Evolutionary conservation across 441 rosid genomes (phyloP).

Genomic region (Breynia disticha): DNA sequence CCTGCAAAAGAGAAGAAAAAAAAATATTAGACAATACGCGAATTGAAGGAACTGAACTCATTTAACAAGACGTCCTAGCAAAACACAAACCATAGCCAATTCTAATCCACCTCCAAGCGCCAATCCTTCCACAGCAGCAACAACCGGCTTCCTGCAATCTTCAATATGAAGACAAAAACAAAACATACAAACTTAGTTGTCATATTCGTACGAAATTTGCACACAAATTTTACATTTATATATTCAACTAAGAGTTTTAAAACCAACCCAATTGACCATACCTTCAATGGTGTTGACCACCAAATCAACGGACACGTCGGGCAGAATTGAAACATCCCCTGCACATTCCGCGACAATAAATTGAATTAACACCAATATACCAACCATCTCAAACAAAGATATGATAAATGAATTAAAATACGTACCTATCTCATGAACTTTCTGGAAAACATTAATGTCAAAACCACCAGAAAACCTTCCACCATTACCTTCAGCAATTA

Average conservation of each 20-base stretch:
- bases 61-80: background rate
- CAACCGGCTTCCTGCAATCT: slow-evolving; percentile 89
- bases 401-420: background rate
- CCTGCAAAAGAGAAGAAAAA: slow-evolving; percentile 32
- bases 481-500: slow-evolving; percentile 47
- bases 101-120: slow-evolving; percentile 99
- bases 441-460: slow-evolving; percentile 71
- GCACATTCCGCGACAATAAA: slow-evolving; percentile 16
- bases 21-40: background rate
- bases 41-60: background rate
- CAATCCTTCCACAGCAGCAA: slow-evolving; percentile 94
- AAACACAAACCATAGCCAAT: slow-evolving; percentile 63
- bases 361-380: background rate
- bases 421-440: slow-evolving; percentile 66
- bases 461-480: slow-evolving; percentile 93
- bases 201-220: too few relatives aligned
- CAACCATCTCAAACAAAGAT: too few relatives aligned
- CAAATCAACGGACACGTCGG: slow-evolving; percentile 77
- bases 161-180: slow-evolving; percentile 7
- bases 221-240: too few relatives aligned
- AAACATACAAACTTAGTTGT: background rate
- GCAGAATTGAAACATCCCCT: slow-evolving; percentile 68
- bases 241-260: too few relatives aligned
- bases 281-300: slow-evolving; percentile 77
- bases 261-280: slow-evolving; percentile 6